Evolutionary conservation across 352 stramenopile species (phyloP).

Genomic region (Thalassiosira delicatula): DNA sequence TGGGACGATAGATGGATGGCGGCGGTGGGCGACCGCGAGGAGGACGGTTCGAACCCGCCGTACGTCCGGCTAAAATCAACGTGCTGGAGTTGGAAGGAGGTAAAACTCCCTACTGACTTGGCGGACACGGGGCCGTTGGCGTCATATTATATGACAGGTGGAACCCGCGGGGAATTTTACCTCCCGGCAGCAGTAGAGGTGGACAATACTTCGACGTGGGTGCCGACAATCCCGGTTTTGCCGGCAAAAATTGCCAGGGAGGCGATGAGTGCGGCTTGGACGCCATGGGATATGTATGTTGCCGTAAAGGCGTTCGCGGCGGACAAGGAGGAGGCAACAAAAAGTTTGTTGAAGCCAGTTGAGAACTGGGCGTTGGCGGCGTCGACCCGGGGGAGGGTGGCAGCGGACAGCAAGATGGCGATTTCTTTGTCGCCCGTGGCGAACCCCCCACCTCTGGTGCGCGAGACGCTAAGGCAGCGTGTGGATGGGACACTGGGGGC

Average conservation of each 20-base stretch:
- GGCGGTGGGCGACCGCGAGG: background rate
- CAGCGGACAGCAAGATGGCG: background rate
- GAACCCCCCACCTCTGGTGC: background rate
- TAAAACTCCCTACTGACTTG: background rate
- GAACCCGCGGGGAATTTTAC: background rate
- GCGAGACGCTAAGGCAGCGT: background rate
- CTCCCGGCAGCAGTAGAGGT: background rate
- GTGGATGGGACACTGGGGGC: background rate
- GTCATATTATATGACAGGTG: background rate
- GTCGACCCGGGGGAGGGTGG: background rate
- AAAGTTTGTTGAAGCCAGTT: background rate
- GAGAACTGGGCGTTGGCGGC: background rate
- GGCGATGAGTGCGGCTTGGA: background rate
- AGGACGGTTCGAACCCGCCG: background rate
- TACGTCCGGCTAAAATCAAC: background rate
- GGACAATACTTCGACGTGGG: background rate
- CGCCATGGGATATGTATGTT: background rate
- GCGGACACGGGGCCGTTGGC: background rate
- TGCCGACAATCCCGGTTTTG: background rate
- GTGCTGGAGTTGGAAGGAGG: background rate
- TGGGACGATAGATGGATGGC: background rate
- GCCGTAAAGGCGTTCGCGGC: background rate
- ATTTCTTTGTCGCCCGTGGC: background rate
- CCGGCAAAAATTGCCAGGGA: background rate
- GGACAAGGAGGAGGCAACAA: background rate